Percentiles rank a stretch among this genome's conserved stretches.
These are phyloP conservation scores for Ceratocystis cacaofunesta DNA, from an alignment of 2,329 filamentous ascomycete genomes.

Conservation along the genomic window DNA sequence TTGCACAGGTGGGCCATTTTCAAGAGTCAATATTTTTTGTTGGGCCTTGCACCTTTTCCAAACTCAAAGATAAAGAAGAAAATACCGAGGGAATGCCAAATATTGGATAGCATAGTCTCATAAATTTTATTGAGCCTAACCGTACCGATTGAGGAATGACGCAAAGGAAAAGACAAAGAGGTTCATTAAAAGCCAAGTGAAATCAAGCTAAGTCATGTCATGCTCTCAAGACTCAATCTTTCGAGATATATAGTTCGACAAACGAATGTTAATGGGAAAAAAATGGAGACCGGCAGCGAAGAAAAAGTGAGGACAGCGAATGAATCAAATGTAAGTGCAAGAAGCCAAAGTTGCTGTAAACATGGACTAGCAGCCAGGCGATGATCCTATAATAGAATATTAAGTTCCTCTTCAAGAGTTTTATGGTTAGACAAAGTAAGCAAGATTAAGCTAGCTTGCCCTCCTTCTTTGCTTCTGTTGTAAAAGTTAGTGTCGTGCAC, in stretches of 20 bases:
- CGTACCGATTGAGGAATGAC: background rate
- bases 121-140: background rate
- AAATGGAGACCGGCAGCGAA: background rate
- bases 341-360: constrained; percentile 3
- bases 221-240: constrained; percentile 9
- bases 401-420: background rate
- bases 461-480: constrained; percentile 16
- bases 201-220: constrained; percentile 5
- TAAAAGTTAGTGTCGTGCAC: background rate
- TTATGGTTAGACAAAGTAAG: background rate
- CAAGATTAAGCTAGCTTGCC: constrained; percentile 14
- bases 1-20: too few species aligned
- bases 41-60: background rate
- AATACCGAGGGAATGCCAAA: background rate
- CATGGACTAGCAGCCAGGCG: constrained; percentile 8
- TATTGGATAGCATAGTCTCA: constrained; percentile 5
- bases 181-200: background rate
- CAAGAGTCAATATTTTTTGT: too few species aligned
- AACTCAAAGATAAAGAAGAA: background rate
- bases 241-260: constrained; percentile 9
- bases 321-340: background rate
- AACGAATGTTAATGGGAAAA: background rate
- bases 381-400: constrained; percentile 3
- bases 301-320: background rate
- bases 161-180: background rate